Evolutionary conservation across 768 basidiomycete genomes (phyloP).

Genomic region (Leccinum rimulosum): DNA sequence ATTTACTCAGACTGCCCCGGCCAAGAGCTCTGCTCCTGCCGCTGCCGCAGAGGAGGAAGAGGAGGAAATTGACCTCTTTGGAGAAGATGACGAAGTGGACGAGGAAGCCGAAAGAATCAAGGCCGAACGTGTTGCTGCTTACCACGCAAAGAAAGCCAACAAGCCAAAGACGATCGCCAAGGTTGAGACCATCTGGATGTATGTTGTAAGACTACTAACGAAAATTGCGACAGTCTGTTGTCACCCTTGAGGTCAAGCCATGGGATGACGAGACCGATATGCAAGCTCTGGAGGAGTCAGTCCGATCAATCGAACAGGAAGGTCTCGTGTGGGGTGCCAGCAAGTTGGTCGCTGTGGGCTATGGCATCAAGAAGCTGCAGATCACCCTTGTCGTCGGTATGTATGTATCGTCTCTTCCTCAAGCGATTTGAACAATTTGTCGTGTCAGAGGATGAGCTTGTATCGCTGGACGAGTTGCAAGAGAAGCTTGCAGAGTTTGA

Average conservation of each 20-base stretch:
- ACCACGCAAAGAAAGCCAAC: slow-evolving; percentile 88
- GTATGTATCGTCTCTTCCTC: slow-evolving; percentile 15
- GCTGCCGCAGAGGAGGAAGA: slow-evolving; percentile 47
- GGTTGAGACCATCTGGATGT: slow-evolving; percentile 40
- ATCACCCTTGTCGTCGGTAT: slow-evolving; percentile 58
- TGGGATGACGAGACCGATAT: slow-evolving; percentile 99
- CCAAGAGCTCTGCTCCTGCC: slow-evolving; percentile 44
- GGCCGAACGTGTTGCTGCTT: slow-evolving; percentile 89
- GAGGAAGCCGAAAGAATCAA: slow-evolving; percentile 85
- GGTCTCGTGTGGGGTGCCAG: slow-evolving; percentile 96
- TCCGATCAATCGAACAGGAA: slow-evolving; percentile 82
- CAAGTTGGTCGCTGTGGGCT: slow-evolving; percentile 91
- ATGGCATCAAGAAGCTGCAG: slow-evolving; percentile 91
- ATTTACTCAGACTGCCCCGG: slow-evolving; percentile 53
- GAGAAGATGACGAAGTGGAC: slow-evolving; percentile 78
- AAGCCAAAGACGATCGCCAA: slow-evolving; percentile 90
- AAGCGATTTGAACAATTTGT: not conserved
- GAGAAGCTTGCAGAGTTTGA: slow-evolving; percentile 85
- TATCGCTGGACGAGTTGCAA: slow-evolving; percentile 91
- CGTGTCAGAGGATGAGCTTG: slow-evolving; percentile 84
- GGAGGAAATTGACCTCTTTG: slow-evolving; percentile 85
- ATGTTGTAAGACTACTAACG: slow-evolving; percentile 11
- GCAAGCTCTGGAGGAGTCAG: slow-evolving; percentile 75
- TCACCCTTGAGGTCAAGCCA: slow-evolving; percentile 97
- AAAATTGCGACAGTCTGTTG: slow-evolving; percentile 74